phyloP scores from a whole-genome alignment of 148 eudicot genomes.

The Cornus florida region DNA sequence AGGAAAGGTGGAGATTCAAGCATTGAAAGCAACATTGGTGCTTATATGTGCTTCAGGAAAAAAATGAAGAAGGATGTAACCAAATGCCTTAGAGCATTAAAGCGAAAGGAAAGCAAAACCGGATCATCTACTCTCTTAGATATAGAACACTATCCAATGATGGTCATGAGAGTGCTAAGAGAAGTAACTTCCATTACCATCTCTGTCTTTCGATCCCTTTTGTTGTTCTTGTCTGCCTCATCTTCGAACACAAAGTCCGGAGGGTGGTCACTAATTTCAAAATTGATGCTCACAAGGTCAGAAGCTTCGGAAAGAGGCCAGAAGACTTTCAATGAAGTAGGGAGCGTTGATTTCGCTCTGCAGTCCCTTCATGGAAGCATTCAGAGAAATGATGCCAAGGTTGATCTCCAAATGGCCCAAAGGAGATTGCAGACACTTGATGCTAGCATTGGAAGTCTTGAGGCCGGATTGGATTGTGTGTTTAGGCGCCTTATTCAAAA shows the following conservation, averaged over 20 bases:
- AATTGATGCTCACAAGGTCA: conserved; percentile 18
- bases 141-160: neutral
- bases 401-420: conserved; percentile 13
- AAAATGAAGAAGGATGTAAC: conserved; percentile 25
- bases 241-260: conserved; percentile 14
- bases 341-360: conserved; percentile 24
- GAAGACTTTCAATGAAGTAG: conserved; percentile 23
- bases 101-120: conserved; percentile 23
- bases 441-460: conserved; percentile 23
- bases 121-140: neutral
- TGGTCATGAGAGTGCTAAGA: conserved; percentile 23
- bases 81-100: conserved; percentile 26
- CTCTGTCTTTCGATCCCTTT: conserved; percentile 25
- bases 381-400: neutral
- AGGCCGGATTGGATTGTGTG: conserved; percentile 27
- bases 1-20: conserved; percentile 33
- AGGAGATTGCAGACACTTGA: conserved; percentile 30
- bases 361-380: neutral
- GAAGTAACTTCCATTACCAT: conserved; percentile 24
- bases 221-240: conserved; percentile 38
- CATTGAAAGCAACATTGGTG: conserved; percentile 17
- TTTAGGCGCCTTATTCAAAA: conserved; percentile 27
- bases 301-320: neutral
- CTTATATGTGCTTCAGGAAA: conserved; percentile 23
- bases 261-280: conserved; percentile 40